Evolutionary conservation across 306 rosid species (phyloP).

Genomic region (Cicer pinnatifidum): DNA sequence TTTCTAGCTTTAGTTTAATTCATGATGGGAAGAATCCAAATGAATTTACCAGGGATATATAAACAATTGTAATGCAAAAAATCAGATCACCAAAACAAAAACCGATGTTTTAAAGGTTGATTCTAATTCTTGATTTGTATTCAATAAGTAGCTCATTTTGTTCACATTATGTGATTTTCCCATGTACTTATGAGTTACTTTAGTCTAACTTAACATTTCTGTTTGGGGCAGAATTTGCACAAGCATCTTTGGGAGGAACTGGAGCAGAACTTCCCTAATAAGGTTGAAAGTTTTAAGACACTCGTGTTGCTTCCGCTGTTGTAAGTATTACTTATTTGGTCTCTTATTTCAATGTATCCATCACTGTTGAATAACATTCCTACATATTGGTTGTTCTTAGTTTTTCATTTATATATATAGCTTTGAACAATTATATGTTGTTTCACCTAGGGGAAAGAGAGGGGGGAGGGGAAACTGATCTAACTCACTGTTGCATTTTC

Average conservation of each 20-base stretch:
- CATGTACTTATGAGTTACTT: slow-evolving; percentile 14
- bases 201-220: slow-evolving; percentile 42
- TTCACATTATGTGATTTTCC: slow-evolving; percentile 15
- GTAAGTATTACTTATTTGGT: slow-evolving; percentile 56
- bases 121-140: slow-evolving; percentile 28
- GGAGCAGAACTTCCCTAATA: slow-evolving; percentile 81
- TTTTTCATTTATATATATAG: not conserved
- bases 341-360: slow-evolving; percentile 9
- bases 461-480: not conserved
- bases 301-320: slow-evolving; percentile 89
- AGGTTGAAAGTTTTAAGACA: slow-evolving; percentile 78
- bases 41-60: slow-evolving; percentile 86
- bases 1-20: slow-evolving; percentile 65
- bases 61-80: slow-evolving; percentile 85
- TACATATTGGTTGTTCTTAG: slow-evolving; percentile 11
- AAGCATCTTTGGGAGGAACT: slow-evolving; percentile 88
- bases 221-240: slow-evolving; percentile 68
- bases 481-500: not conserved
- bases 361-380: not conserved
- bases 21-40: slow-evolving; percentile 98
- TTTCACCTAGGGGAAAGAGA: not conserved
- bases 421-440: not conserved
- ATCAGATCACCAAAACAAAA: slow-evolving; percentile 91
- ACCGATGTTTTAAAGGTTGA: slow-evolving; percentile 86
- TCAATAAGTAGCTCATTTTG: slow-evolving; percentile 3